Percentiles rank a stretch among this genome's conserved stretches.
phyloP scores from a whole-genome alignment of 495 filamentous ascomycete species.

The Aspergillus diversus region DNA sequence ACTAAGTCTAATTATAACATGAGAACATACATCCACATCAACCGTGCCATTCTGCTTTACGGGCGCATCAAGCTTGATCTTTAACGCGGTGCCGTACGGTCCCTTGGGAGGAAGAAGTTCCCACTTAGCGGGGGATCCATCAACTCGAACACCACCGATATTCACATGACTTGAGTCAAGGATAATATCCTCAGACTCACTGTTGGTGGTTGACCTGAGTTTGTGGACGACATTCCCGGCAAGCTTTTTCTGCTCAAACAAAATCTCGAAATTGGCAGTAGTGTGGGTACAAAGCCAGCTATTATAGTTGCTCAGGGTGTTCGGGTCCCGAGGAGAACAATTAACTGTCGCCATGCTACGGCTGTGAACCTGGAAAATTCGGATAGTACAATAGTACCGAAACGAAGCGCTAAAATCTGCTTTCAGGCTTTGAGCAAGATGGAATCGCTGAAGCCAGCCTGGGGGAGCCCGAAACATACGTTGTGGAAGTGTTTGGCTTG shows the following conservation, averaged over 20 bases:
- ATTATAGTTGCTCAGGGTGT: slow-evolving; percentile 89
- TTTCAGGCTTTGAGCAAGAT: slow-evolving; percentile 13
- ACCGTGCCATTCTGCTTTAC: slow-evolving; percentile 64
- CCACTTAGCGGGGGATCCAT: slow-evolving; percentile 66
- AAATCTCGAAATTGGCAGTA: slow-evolving; percentile 73
- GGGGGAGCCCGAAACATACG: slow-evolving; percentile 14
- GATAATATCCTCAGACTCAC: slow-evolving; percentile 71
- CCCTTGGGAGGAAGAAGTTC: slow-evolving; percentile 66
- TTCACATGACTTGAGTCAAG: slow-evolving; percentile 85
- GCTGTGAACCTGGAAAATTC: slow-evolving; percentile 6
- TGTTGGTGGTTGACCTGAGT: slow-evolving; percentile 71
- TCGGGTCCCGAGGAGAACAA: slow-evolving; percentile 74
- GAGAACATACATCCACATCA: slow-evolving; percentile 58
- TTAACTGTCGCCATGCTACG: slow-evolving; percentile 53
- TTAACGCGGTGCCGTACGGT: slow-evolving; percentile 80
- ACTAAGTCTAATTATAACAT: not conserved
- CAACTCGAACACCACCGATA: slow-evolving; percentile 66
- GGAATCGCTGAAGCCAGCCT: slow-evolving; percentile 9
- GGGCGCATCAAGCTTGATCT: slow-evolving; percentile 66
- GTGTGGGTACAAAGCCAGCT: slow-evolving; percentile 82
- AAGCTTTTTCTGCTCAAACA: slow-evolving; percentile 76
- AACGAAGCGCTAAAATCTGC: not conserved
- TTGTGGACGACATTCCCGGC: slow-evolving; percentile 74
- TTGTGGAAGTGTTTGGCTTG: too few relatives aligned
- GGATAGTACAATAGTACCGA: slow-evolving; percentile 9